phyloP scores from a whole-genome alignment of 2,329 filamentous ascomycete species.

The Gnomoniopsis smithogilvyi region DNA sequence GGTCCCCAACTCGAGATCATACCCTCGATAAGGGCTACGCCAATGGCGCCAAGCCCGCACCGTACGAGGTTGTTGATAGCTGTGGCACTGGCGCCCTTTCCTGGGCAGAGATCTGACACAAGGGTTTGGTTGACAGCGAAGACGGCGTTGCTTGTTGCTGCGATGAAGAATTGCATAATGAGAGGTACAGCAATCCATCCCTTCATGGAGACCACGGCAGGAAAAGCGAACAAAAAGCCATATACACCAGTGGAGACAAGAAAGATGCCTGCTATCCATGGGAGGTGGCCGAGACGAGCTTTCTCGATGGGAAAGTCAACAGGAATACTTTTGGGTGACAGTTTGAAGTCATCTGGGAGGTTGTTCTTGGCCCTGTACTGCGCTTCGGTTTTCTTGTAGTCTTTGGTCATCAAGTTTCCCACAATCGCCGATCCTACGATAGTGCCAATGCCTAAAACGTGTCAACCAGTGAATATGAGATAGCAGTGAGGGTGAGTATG shows the following conservation, averaged over 20 bases:
- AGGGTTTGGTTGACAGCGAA: slow-evolving; percentile 33
- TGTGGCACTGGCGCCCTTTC: slow-evolving; percentile 28
- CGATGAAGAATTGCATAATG: slow-evolving; percentile 31
- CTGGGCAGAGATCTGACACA: slow-evolving; percentile 30
- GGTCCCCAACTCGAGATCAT: slow-evolving; percentile 17
- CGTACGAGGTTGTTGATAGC: slow-evolving; percentile 33
- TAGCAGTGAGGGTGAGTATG: not conserved
- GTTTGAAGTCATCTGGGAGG: slow-evolving; percentile 25
- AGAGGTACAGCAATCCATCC: slow-evolving; percentile 27
- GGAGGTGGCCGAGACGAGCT: slow-evolving; percentile 35
- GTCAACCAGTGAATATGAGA: not conserved
- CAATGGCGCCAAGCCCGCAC: slow-evolving; percentile 27
- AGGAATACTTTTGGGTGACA: slow-evolving; percentile 24
- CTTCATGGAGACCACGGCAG: slow-evolving; percentile 1
- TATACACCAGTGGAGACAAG: slow-evolving; percentile 31
- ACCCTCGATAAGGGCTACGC: slow-evolving; percentile 22
- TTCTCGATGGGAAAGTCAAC: slow-evolving; percentile 41
- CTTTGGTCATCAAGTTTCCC: slow-evolving; percentile 39
- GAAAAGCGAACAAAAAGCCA: slow-evolving; percentile 25
- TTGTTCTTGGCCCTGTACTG: slow-evolving; percentile 26
- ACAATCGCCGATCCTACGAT: slow-evolving; percentile 38
- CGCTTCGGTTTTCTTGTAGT: slow-evolving; percentile 28
- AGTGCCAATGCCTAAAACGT: slow-evolving; percentile 30
- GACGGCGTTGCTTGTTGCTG: slow-evolving; percentile 33
- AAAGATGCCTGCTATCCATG: slow-evolving; percentile 36